These are phyloP conservation scores for Auxenochlorella pyrenoidosa DNA, from an alignment of 139 green algal genomes.

Conservation along the genomic window DNA sequence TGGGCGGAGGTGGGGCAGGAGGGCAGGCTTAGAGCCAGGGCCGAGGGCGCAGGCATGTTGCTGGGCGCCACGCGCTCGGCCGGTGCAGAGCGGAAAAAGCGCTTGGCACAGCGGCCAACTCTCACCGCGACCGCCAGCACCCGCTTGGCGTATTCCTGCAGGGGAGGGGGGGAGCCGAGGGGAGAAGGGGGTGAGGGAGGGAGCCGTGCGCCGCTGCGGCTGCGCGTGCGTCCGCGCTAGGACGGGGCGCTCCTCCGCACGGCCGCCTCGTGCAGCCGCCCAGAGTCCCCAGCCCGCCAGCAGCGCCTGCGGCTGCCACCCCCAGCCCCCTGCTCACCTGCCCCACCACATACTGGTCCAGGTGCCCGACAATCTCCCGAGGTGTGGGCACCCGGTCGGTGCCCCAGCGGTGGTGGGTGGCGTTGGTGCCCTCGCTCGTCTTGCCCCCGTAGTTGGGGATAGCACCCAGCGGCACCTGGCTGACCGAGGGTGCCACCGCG, in stretches of 20 bases:
- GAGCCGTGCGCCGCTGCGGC: too few species aligned
- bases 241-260: too few species aligned
- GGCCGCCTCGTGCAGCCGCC: too few species aligned
- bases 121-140: slow-evolving; percentile 78
- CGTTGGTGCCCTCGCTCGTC: slow-evolving; percentile 28
- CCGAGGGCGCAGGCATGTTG: too few species aligned
- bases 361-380: slow-evolving; percentile 70
- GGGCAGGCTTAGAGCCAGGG: too few species aligned
- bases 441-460: slow-evolving; percentile 57
- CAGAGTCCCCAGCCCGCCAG: too few species aligned
- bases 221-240: too few species aligned
- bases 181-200: not conserved
- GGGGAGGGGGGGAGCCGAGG: not conserved
- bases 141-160: slow-evolving; percentile 72
- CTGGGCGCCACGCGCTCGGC: too few species aligned
- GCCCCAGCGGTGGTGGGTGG: slow-evolving; percentile 33
- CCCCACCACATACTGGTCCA: slow-evolving; percentile 85
- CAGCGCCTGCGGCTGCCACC: not conserved
- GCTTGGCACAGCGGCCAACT: too few species aligned
- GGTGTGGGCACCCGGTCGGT: slow-evolving; percentile 66
- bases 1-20: too few species aligned
- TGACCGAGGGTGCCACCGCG: not conserved
- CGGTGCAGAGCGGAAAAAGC: too few species aligned
- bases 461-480: slow-evolving; percentile 8
- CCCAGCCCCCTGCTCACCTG: slow-evolving; percentile 49